Evolutionary conservation across 148 eudicot species (phyloP).

Genomic region (Chenopodium quinoa): DNA sequence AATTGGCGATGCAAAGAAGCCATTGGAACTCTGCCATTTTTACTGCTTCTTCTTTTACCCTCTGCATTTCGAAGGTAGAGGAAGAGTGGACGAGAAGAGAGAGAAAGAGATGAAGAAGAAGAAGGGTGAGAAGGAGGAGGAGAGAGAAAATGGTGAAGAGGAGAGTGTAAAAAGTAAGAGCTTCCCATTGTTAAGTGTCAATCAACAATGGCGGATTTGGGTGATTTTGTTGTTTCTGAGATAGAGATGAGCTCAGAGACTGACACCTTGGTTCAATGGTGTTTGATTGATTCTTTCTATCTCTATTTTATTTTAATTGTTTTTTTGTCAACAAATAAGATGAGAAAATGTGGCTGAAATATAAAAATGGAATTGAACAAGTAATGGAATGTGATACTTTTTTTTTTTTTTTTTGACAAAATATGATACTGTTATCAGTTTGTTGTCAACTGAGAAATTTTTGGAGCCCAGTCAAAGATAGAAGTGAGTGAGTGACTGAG

Average conservation of each 20-base stretch:
- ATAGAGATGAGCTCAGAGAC: conserved; percentile 17
- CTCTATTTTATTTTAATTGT: no score
- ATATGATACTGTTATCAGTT: no score
- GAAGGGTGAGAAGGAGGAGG: conserved; percentile 28
- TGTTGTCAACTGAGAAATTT: no score
- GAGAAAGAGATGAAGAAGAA: conserved; percentile 29
- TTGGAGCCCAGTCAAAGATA: no score
- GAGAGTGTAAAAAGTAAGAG: conserved; percentile 44
- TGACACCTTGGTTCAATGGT: background rate
- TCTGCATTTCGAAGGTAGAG: conserved; percentile 38
- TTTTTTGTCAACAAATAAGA: background rate
- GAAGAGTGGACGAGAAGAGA: conserved; percentile 29
- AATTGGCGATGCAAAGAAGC: conserved; percentile 36
- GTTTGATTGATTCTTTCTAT: background rate
- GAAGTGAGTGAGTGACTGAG: no score
- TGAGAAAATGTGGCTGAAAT: background rate
- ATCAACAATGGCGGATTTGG: background rate
- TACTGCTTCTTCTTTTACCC: conserved; percentile 28
- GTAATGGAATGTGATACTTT: background rate
- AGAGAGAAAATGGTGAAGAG: conserved; percentile 36
- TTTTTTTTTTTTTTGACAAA: no score
- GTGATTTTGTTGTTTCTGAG: background rate
- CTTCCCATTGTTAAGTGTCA: conserved; percentile 33
- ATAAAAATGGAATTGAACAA: no score
- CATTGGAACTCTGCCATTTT: conserved; percentile 25